Conservation (phyloP, 371 early-diverging fungal species). For the Circinella minor region DNA sequence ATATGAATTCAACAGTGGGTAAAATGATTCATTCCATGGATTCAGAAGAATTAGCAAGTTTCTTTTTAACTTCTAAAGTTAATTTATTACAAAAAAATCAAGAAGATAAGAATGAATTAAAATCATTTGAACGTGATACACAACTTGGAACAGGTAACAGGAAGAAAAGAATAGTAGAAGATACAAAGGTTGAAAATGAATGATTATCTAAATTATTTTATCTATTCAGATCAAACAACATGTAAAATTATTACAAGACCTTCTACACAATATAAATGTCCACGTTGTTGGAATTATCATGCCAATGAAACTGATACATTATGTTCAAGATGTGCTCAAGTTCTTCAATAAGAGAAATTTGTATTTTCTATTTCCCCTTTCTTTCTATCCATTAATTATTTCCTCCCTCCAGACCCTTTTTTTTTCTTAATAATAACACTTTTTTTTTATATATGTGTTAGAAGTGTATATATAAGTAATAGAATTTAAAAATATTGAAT, state of each 20-base stretch:
- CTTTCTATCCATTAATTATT: no score
- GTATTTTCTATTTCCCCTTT: background rate
- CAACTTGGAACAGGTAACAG: slow-evolving; percentile 26
- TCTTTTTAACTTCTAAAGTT: slow-evolving; percentile 60
- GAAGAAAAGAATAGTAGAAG: no score
- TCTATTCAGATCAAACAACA: slow-evolving; percentile 14
- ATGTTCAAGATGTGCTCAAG: slow-evolving; percentile 46
- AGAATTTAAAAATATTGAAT: no score
- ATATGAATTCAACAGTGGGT: slow-evolving; percentile 15
- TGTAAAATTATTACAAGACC: slow-evolving; percentile 35
- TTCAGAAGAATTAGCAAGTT: slow-evolving; percentile 45
- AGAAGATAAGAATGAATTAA: background rate
- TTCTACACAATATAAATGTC: slow-evolving; percentile 49
- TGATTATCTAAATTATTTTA: no score
- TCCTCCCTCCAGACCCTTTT: no score
- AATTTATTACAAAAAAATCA: slow-evolving; percentile 24
- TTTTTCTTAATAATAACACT: no score
- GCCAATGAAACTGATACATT: slow-evolving; percentile 35
- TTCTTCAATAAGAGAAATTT: slow-evolving; percentile 8
- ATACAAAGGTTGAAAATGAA: no score
- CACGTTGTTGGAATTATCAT: slow-evolving; percentile 59
- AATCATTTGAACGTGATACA: slow-evolving; percentile 29
- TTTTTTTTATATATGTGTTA: no score
- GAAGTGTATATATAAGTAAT: no score
- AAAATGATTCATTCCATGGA: slow-evolving; percentile 33